Evolutionary conservation across 1,284 basidiomycete species (phyloP).

Genomic region (Tilletia indica): DNA sequence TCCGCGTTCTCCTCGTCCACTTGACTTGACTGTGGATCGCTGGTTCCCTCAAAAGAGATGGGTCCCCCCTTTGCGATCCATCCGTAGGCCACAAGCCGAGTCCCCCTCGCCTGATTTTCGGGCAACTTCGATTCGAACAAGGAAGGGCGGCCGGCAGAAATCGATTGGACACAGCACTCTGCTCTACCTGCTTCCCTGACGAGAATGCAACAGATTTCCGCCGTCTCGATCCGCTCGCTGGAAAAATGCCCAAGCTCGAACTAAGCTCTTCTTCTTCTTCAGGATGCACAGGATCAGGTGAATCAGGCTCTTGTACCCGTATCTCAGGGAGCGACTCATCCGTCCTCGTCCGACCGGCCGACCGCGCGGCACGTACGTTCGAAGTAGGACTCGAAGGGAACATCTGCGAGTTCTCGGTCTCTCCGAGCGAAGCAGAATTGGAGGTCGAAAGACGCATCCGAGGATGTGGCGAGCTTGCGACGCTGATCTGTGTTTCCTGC

Average conservation of each 20-base stretch:
- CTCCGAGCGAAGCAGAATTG: background rate
- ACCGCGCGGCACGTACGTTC: background rate
- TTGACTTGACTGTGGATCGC: background rate
- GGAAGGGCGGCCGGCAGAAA: background rate
- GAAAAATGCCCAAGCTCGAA: background rate
- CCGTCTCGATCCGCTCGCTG: background rate
- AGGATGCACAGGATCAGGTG: background rate
- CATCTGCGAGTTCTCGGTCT: background rate
- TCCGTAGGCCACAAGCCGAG: background rate
- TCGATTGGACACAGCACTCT: background rate
- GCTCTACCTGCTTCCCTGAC: background rate
- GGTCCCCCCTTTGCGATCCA: background rate
- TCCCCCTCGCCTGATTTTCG: background rate
- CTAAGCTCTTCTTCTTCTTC: background rate
- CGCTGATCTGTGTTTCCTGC: background rate
- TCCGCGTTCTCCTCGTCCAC: background rate
- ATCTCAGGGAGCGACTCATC: background rate
- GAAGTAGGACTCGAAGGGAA: background rate
- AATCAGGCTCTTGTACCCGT: background rate
- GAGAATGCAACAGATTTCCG: background rate
- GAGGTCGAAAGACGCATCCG: background rate
- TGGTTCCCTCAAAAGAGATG: background rate
- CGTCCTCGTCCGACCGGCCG: background rate
- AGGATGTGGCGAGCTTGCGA: background rate
- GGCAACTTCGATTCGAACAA: background rate